Conservation (phyloP, 2,329 filamentous ascomycete species). For the Cladosporium sp. region DNA sequence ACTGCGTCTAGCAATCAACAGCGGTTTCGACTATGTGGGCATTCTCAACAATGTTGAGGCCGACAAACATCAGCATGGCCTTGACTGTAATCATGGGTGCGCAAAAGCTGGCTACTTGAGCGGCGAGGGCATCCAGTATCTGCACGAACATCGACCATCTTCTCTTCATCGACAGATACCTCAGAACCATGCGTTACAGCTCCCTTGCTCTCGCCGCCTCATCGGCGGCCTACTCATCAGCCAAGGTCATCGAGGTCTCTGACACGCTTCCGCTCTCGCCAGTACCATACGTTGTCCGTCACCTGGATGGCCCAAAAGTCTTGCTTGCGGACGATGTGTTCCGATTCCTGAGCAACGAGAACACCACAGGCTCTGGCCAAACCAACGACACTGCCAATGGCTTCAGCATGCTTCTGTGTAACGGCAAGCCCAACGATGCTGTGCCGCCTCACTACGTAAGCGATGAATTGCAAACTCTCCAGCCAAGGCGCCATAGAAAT, state of each 20-base stretch:
- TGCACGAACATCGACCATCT: background rate
- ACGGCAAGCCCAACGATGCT: constrained; percentile 14
- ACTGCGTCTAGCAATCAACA: background rate
- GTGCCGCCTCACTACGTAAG: constrained; percentile 12
- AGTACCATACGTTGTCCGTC: constrained; percentile 10
- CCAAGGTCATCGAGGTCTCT: constrained; percentile 8
- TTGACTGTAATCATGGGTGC: background rate
- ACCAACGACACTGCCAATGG: constrained; percentile 4
- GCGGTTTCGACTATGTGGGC: background rate
- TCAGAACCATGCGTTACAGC: background rate
- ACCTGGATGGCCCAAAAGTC: constrained; percentile 10
- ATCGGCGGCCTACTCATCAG: background rate
- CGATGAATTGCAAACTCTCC: no score
- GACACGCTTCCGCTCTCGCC: constrained; percentile 4
- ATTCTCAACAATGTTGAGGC: background rate
- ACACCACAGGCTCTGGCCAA: constrained; percentile 5
- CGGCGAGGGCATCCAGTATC: background rate
- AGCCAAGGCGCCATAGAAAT: no score
- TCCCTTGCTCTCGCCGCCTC: background rate
- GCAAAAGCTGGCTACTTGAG: background rate
- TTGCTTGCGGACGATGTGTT: constrained; percentile 12
- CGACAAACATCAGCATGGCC: background rate
- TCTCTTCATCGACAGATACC: background rate
- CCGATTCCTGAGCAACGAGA: constrained; percentile 5
- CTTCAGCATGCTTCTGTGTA: constrained; percentile 12